Percentiles rank a stretch among this genome's conserved stretches.
Evolutionary conservation across 2,329 filamentous ascomycete genomes (phyloP).

Genomic region (Pseudovirgaria hyperparasitica): DNA sequence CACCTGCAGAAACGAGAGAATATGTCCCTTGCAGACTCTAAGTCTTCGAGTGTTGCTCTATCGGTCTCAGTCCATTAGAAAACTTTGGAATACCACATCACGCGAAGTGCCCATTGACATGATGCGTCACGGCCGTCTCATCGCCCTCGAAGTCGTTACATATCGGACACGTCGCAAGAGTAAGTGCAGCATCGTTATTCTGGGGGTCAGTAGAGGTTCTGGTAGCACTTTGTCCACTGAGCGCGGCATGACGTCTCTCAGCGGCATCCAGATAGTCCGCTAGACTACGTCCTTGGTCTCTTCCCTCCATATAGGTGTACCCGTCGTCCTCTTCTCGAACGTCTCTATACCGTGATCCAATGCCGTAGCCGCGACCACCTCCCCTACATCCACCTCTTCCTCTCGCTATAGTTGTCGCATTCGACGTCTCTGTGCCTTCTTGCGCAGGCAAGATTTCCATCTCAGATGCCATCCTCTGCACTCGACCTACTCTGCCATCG

Average conservation of each 20-base stretch:
- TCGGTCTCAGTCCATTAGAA: too few relatives aligned
- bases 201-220: constrained; percentile 2
- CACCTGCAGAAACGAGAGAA: too few relatives aligned
- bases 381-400: constrained; percentile 2
- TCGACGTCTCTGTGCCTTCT: constrained; percentile 4
- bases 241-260: constrained; percentile 16
- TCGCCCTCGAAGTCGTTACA: constrained; percentile 56
- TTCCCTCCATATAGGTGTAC: constrained; percentile 13
- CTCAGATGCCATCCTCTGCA: constrained; percentile 46
- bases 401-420: not conserved
- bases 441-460: constrained; percentile 12
- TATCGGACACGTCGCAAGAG: constrained; percentile 44
- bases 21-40: too few relatives aligned
- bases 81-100: too few relatives aligned
- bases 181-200: constrained; percentile 6
- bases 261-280: constrained; percentile 6
- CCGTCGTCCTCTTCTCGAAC: constrained; percentile 14
- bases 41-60: too few relatives aligned
- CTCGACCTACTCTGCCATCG: constrained; percentile 60
- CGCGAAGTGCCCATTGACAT: constrained; percentile 48
- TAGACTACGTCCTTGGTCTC: constrained; percentile 9
- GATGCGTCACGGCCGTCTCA: constrained; percentile 52
- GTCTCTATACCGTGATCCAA: constrained; percentile 9
- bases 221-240: constrained; percentile 14
- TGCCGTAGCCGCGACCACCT: too few relatives aligned